Evolutionary conservation across 2,329 filamentous ascomycete genomes (phyloP).

Genomic region (Exophiala dermatitidis): DNA sequence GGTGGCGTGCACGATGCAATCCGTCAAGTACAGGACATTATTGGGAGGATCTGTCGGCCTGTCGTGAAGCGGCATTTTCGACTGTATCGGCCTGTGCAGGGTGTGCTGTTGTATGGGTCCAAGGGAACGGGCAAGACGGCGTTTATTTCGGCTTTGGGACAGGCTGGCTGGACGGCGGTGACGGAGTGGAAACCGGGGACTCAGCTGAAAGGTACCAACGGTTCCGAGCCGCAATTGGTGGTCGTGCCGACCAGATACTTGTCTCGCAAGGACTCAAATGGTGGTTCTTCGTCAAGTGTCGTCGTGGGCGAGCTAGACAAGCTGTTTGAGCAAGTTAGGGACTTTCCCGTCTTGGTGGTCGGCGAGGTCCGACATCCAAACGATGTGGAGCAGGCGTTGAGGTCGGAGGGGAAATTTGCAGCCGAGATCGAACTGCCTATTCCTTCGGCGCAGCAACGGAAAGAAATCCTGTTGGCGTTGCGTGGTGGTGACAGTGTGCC

Average conservation of each 20-base stretch:
- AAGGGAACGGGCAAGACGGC: conserved; percentile 78
- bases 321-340: conserved; percentile 33
- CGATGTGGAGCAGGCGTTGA: conserved; percentile 63
- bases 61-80: conserved; percentile 6
- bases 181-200: conserved; percentile 38
- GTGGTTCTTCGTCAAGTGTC: conserved; percentile 27
- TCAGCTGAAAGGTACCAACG: conserved; percentile 44
- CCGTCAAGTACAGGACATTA: conserved; percentile 16
- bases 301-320: conserved; percentile 37
- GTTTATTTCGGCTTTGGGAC: conserved; percentile 61
- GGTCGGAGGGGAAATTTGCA: conserved; percentile 57
- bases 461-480: conserved; percentile 64
- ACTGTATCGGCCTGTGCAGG: conserved; percentile 38
- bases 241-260: conserved; percentile 14
- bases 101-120: conserved; percentile 70
- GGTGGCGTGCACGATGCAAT: conserved; percentile 18
- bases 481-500: conserved; percentile 43
- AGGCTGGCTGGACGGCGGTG: conserved; percentile 63
- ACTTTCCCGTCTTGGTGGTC: conserved; percentile 61
- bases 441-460: conserved; percentile 62
- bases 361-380: conserved; percentile 66
- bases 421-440: conserved; percentile 67
- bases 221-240: conserved; percentile 16
- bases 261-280: conserved; percentile 21
- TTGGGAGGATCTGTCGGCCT: conserved; percentile 14